These are phyloP conservation scores for Solanum peruvianum DNA, from an alignment of 257 asterid genomes.

Conservation along the genomic window DNA sequence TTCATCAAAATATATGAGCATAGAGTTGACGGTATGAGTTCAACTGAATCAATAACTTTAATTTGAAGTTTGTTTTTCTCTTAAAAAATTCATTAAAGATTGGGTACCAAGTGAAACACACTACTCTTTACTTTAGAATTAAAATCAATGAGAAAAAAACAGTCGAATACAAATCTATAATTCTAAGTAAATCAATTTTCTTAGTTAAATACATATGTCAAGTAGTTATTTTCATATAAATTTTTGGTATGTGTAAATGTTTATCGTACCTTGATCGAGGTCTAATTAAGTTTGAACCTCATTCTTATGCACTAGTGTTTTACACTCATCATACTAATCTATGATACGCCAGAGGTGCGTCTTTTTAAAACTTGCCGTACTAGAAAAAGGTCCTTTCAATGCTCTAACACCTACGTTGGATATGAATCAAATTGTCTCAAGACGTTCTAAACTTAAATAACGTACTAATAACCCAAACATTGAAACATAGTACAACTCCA, in stretches of 20 bases:
- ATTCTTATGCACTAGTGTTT: too few relatives aligned
- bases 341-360: accelerated
- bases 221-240: too few relatives aligned
- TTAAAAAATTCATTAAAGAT: background rate
- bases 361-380: background rate
- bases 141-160: too few relatives aligned
- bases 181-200: background rate
- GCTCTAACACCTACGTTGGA: accelerated
- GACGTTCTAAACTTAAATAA: too few relatives aligned
- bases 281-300: background rate
- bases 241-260: accelerated
- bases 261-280: background rate
- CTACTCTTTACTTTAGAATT: too few relatives aligned
- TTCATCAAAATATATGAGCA: background rate
- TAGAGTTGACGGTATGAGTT: background rate
- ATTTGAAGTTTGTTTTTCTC: background rate
- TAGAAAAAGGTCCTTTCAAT: background rate
- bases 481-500: too few relatives aligned
- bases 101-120: too few relatives aligned
- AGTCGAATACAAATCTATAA: too few relatives aligned
- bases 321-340: background rate
- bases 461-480: accelerated
- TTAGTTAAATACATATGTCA: background rate
- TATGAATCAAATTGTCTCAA: background rate
- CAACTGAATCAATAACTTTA: background rate